Conservation (phyloP, 1,139 yeast species). For the Diutina rugosa region DNA sequence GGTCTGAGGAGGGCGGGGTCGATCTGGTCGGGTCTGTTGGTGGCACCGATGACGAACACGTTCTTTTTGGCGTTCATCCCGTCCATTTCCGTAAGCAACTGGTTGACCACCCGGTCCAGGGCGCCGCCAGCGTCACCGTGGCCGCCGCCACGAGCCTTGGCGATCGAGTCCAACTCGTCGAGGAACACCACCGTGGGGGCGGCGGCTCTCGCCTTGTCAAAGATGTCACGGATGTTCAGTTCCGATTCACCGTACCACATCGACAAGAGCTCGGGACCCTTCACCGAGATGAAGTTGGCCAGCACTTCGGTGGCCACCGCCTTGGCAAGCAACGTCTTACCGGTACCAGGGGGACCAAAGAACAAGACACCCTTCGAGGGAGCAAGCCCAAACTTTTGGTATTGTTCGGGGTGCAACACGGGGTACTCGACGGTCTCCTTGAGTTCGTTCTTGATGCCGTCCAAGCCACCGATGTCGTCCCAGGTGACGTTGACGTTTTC, state of each 20-base stretch:
- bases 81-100: conserved; percentile 96
- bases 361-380: conserved; percentile 97
- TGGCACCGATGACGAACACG: conserved; percentile 97
- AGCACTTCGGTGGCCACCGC: conserved; percentile 98
- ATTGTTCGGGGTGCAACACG: conserved; percentile 96
- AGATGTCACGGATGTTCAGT: conserved; percentile 91
- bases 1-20: conserved; percentile 99
- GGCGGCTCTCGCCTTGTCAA: conserved; percentile 97
- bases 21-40: conserved; percentile 97
- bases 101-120: conserved; percentile 95
- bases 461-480: conserved; percentile 96
- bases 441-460: conserved; percentile 87
- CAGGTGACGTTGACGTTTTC: conserved; percentile 97
- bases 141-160: conserved; percentile 92
- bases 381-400: conserved; percentile 92
- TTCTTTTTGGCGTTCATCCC: conserved; percentile 99
- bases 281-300: conserved; percentile 91
- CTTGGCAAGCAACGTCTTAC: conserved; percentile 93
- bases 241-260: conserved; percentile 99
- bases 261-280: conserved; percentile 93
- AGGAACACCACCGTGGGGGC: conserved; percentile 97
- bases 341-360: conserved; percentile 99
- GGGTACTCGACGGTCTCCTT: conserved; percentile 99
- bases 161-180: conserved; percentile 96
- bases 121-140: conserved; percentile 97